Evolutionary conservation across 73 alveolate species (phyloP).

Genomic region (Paramecium tetraurelia): DNA sequence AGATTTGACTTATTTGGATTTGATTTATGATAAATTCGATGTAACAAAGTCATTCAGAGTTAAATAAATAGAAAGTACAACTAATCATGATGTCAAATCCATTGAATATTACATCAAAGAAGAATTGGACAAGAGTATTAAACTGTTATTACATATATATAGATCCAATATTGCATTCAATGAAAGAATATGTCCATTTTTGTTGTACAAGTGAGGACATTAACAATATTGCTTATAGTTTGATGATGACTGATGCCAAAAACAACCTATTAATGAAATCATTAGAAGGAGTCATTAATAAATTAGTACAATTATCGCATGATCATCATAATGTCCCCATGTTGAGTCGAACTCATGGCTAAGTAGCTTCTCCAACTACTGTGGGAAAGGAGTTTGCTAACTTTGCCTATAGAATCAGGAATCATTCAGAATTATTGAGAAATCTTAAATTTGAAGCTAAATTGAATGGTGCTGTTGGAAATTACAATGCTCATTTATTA

Average conservation of each 20-base stretch:
- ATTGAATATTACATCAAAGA: conserved; percentile 87
- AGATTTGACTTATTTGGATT: conserved; percentile 63
- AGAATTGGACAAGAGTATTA: conserved; percentile 66
- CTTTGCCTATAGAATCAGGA: conserved; percentile 79
- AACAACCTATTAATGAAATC: conserved; percentile 65
- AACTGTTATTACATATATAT: neutral
- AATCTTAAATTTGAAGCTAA: conserved; percentile 78
- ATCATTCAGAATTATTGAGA: conserved; percentile 63
- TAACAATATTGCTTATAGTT: conserved; percentile 83
- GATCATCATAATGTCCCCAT: conserved; percentile 77
- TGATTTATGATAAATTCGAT: conserved; percentile 65
- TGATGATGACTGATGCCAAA: conserved; percentile 76
- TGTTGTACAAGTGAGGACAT: conserved; percentile 93
- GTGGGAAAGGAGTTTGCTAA: conserved; percentile 91
- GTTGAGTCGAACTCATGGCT: conserved; percentile 93
- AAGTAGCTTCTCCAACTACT: conserved; percentile 93
- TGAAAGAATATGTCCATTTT: conserved; percentile 86
- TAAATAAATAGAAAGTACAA: conserved; percentile 75
- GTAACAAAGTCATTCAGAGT: conserved; percentile 76
- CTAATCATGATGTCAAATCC: conserved; percentile 92
- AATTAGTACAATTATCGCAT: conserved; percentile 60
- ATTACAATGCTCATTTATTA: conserved; percentile 84
- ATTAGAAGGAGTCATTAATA: conserved; percentile 59
- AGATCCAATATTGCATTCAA: conserved; percentile 56
- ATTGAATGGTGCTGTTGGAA: conserved; percentile 95